Percentiles rank a stretch among this genome's conserved stretches.
Evolutionary conservation across 2,329 filamentous ascomycete species (phyloP).

Genomic region (Penicillium sp.): DNA sequence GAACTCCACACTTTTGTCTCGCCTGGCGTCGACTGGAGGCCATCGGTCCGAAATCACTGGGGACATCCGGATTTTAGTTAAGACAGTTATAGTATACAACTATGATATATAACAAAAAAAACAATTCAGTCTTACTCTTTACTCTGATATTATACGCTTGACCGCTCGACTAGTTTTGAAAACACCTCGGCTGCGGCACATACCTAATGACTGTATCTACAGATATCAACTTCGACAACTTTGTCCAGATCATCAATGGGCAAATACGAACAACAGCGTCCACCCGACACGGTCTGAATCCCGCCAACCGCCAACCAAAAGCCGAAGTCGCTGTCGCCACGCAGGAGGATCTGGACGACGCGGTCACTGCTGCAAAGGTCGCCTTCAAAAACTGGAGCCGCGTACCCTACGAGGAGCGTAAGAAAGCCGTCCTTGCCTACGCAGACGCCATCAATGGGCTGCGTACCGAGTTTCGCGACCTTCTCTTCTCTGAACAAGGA

Average conservation of each 20-base stretch:
- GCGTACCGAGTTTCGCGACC: neutral
- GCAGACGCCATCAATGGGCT: neutral
- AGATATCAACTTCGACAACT: too few relatives aligned
- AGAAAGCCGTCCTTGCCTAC: neutral
- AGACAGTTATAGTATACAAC: too few relatives aligned
- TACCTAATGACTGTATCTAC: too few relatives aligned
- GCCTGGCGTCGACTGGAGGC: too few relatives aligned
- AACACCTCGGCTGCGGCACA: too few relatives aligned
- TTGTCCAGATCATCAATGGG: conserved; percentile 9
- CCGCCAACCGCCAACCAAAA: neutral
- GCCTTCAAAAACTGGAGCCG: conserved; percentile 4
- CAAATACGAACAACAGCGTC: neutral
- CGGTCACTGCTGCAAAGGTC: conserved; percentile 1
- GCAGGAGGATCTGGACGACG: conserved; percentile 7
- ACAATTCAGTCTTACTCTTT: too few relatives aligned
- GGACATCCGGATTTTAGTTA: too few relatives aligned
- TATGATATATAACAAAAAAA: too few relatives aligned
- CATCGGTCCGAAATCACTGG: too few relatives aligned
- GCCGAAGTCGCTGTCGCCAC: conserved; percentile 5
- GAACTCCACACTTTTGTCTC: too few relatives aligned
- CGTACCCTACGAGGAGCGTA: neutral
- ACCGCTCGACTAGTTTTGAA: too few relatives aligned
- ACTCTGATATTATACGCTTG: too few relatives aligned
- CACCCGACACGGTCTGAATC: conserved; percentile 6
- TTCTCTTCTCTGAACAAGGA: conserved; percentile 4